Evolutionary conservation across 129 eudicot genomes (phyloP).

Genomic region (Deinandra increscens): DNA sequence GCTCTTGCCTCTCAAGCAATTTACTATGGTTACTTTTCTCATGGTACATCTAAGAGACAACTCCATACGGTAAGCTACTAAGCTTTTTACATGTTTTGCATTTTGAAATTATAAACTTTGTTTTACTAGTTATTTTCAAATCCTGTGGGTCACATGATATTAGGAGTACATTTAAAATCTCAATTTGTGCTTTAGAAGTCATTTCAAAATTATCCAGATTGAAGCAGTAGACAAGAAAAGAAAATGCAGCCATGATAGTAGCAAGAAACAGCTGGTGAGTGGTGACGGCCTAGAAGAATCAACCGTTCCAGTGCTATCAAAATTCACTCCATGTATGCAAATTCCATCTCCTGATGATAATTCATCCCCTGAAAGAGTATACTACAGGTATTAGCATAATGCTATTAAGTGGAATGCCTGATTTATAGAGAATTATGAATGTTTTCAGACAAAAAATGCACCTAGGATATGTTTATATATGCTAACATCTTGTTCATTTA

Average conservation of each 20-base stretch:
- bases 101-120: not conserved
- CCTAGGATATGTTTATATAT: not conserved
- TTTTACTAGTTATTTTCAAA: not conserved
- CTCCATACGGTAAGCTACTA: conserved; percentile 40
- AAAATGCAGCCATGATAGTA: conserved; percentile 1
- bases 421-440: not conserved
- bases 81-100: not conserved
- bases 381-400: conserved; percentile 43
- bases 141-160: not conserved
- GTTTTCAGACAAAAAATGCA: not conserved
- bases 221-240: conserved; percentile 31
- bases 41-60: conserved; percentile 42
- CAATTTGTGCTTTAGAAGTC: not conserved
- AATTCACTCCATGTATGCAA: conserved; percentile 46
- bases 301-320: conserved; percentile 26
- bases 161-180: not conserved
- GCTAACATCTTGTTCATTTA: not conserved
- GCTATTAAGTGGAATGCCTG: conserved; percentile 6
- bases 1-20: conserved; percentile 55
- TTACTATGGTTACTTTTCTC: conserved; percentile 60
- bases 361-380: conserved; percentile 45
- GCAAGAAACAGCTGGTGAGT: conserved; percentile 14
- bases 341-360: conserved; percentile 37
- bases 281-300: conserved; percentile 21
- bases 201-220: conserved; percentile 24